Conservation (phyloP, 257 asterid genomes). For the Ballota nigra region DNA sequence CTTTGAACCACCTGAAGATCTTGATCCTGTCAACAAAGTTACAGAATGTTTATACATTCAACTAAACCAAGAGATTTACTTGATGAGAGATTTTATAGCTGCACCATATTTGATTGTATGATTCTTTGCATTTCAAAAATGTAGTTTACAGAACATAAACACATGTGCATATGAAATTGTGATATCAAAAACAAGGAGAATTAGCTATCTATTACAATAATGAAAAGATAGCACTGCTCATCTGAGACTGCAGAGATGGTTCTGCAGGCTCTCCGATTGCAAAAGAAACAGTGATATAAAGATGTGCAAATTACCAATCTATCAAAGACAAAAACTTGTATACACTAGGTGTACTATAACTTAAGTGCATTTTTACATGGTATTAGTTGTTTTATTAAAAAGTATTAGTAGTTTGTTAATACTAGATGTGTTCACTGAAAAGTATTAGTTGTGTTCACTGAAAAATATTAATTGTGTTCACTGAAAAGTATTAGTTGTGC, state of each 20-base stretch:
- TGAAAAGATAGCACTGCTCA: not conserved
- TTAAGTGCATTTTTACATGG: no score
- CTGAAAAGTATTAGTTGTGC: no score
- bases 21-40: conserved; percentile 53
- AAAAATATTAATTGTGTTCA: no score
- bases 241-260: not conserved
- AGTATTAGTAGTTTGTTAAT: no score
- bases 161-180: not conserved
- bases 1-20: conserved; percentile 85
- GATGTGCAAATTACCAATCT: not conserved
- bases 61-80: no score
- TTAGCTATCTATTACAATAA: not conserved
- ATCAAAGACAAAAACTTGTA: not conserved
- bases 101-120: not conserved
- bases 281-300: not conserved
- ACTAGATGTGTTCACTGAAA: no score
- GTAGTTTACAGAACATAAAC: not conserved
- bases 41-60: not conserved
- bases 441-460: no score
- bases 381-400: no score
- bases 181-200: not conserved
- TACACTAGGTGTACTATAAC: no score
- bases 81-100: not conserved
- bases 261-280: not conserved
- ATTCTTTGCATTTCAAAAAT: not conserved